Percentiles rank a stretch among this genome's conserved stretches.
phyloP scores from a whole-genome alignment of 1,284 basidiomycete species.

The Microbotryum intermedium region DNA sequence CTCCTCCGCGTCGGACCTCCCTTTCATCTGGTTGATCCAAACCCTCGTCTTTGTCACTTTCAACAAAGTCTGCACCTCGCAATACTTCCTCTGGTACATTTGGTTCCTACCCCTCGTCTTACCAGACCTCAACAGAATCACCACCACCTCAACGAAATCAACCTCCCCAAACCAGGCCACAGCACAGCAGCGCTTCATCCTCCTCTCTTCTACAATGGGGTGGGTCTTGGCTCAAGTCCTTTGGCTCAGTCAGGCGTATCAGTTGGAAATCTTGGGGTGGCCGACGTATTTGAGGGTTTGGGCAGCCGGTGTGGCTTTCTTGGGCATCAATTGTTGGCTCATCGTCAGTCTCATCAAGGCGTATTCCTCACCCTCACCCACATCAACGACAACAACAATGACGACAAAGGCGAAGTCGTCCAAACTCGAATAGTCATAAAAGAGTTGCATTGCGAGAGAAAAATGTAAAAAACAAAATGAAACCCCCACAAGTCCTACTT shows the following conservation, averaged over 20 bases:
- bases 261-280: slow-evolving; percentile 74
- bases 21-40: slow-evolving; percentile 83
- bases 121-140: slow-evolving; percentile 51
- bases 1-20: slow-evolving; percentile 53
- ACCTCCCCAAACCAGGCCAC: too few species aligned
- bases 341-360: slow-evolving; percentile 2
- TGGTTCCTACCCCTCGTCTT: slow-evolving; percentile 78
- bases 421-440: too few species aligned
- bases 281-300: slow-evolving; percentile 66
- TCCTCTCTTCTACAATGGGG: too few species aligned
- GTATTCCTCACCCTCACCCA: not conserved
- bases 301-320: slow-evolving; percentile 64
- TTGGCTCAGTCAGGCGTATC: slow-evolving; percentile 79
- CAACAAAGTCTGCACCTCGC: slow-evolving; percentile 93
- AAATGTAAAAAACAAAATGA: too few species aligned
- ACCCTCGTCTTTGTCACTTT: slow-evolving; percentile 84
- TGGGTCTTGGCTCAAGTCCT: too few species aligned
- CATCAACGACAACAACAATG: too few species aligned
- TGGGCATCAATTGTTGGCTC: slow-evolving; percentile 51
- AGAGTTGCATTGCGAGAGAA: too few species aligned
- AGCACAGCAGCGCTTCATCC: too few species aligned
- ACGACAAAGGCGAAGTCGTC: too few species aligned
- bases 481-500: slow-evolving; percentile 1
- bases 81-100: slow-evolving; percentile 99
- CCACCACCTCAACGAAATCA: slow-evolving; percentile 32